Percentiles rank a stretch among this genome's conserved stretches.
Conservation (phyloP, 1,284 basidiomycete species). For the Bondarzewia mesenterica region DNA sequence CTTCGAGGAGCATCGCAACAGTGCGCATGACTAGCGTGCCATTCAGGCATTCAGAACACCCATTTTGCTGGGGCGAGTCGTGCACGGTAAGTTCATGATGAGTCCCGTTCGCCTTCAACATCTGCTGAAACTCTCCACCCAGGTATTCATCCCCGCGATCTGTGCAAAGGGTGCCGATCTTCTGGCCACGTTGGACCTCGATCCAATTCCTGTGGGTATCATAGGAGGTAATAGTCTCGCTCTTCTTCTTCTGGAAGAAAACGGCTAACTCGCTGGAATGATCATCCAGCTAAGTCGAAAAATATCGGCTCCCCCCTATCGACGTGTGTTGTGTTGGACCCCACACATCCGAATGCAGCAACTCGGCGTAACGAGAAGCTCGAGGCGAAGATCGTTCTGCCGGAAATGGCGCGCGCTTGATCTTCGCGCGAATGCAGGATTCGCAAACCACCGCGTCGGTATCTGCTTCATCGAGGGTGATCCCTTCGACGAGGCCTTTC, state of each 20-base stretch:
- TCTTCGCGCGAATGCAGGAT: constrained; percentile 24
- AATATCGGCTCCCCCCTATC: not conserved
- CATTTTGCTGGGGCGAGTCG: constrained; percentile 27
- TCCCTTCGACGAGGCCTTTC: constrained; percentile 19
- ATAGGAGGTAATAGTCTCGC: not conserved
- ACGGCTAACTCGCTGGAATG: not conserved
- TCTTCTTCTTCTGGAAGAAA: not conserved
- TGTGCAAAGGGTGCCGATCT: not conserved
- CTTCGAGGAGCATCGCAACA: constrained; percentile 9
- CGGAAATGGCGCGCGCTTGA: not conserved
- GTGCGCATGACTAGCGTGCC: constrained; percentile 12
- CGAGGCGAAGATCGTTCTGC: not conserved
- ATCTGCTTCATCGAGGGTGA: constrained; percentile 18
- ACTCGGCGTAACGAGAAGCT: not conserved
- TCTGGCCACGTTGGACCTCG: not conserved
- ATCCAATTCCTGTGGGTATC: not conserved
- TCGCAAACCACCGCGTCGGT: constrained; percentile 22
- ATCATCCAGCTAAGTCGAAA: not conserved
- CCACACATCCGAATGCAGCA: not conserved
- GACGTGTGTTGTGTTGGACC: not conserved
- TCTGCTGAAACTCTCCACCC: constrained; percentile 17
- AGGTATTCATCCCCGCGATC: constrained; percentile 2
- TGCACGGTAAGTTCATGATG: constrained; percentile 23
- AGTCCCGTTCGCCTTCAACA: constrained; percentile 20
- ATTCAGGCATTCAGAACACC: constrained; percentile 25